Evolutionary conservation across 257 asterid genomes (phyloP), one percentile per base, ranked within the genome.

Genomic region (Capsicum baccatum): DNA sequence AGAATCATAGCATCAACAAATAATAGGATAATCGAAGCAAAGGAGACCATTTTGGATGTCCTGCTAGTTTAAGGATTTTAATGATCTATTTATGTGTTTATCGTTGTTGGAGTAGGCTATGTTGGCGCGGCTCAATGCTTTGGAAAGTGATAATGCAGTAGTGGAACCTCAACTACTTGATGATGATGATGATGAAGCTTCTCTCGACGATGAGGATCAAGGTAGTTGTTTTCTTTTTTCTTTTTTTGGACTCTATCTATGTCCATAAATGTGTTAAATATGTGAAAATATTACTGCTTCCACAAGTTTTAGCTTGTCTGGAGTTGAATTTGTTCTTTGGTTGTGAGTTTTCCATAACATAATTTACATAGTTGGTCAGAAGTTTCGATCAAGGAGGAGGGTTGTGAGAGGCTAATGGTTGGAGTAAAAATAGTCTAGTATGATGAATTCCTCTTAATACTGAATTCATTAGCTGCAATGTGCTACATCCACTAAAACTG

Each of bases 201-300:
- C 99, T 71, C 95, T 96, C 63, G 99, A 96, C 19, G 99, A 94
- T 14, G 99, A 96, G 35, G 99, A 96, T 85, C 93, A 90, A 92
- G 99, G 98, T 96, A 39, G 42, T 48, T 52, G 58, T 67, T 35
- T 8, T 10, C 26, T 26, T 26, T 66, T 79, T 0, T 7, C 15
- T 10, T 12, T 70, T 81, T 81, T 17, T 12, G 12, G 37, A 16
- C 16, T 48, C 9, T 6, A 1, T 37, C 4, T 74, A 15, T 56
- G 73, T 80, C 60, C 21, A n/a, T 5, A 58, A 44, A 74, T 26
- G 14, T 79, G 50, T 56, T 70, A 70, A 69, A 8, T 39, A 42
- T 70, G 79, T 42, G 56, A 70, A 70, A 42, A 9, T 42, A 4
- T 4, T 70, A 70, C 55, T 70, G 21, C 21, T 74, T 1, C 0